Percentiles rank a stretch among this genome's conserved stretches.
Conservation (phyloP, 441 rosid species). For the Adansonia madagascariensis region DNA sequence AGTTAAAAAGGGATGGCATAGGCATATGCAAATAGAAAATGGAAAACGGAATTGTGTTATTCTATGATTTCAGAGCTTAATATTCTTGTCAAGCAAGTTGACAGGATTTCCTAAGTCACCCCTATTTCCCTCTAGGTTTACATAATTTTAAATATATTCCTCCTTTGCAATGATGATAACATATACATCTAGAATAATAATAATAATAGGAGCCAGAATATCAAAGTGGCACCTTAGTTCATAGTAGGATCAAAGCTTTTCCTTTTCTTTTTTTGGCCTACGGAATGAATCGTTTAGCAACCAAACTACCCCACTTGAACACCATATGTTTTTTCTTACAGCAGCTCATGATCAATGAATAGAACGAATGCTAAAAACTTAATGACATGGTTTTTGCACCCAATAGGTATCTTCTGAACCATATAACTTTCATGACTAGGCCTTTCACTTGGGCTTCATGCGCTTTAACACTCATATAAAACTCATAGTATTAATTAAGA, state of each 20-base stretch:
- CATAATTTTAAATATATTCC: neutral
- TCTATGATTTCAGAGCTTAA: neutral
- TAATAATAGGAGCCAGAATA: neutral
- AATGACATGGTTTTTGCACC: neutral
- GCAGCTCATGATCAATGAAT: conserved; percentile 4
- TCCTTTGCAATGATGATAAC: neutral
- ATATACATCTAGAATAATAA: neutral
- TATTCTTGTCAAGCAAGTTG: neutral
- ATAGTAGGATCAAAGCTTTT: neutral
- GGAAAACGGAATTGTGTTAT: neutral
- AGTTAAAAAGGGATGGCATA: neutral
- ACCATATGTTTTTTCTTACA: neutral
- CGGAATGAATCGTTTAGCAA: neutral
- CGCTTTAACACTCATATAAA: neutral
- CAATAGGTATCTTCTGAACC: neutral
- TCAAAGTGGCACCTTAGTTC: conserved; percentile 6
- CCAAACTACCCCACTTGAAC: neutral
- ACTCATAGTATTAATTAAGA: neutral
- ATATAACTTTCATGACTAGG: neutral
- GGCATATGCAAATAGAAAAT: neutral
- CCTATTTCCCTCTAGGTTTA: neutral
- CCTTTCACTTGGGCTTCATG: neutral
- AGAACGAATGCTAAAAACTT: neutral
- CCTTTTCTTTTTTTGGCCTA: neutral
- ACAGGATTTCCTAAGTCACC: neutral